Conservation (phyloP, 202 grass and related monocot species). For the Cymbopogon flexuosus region DNA sequence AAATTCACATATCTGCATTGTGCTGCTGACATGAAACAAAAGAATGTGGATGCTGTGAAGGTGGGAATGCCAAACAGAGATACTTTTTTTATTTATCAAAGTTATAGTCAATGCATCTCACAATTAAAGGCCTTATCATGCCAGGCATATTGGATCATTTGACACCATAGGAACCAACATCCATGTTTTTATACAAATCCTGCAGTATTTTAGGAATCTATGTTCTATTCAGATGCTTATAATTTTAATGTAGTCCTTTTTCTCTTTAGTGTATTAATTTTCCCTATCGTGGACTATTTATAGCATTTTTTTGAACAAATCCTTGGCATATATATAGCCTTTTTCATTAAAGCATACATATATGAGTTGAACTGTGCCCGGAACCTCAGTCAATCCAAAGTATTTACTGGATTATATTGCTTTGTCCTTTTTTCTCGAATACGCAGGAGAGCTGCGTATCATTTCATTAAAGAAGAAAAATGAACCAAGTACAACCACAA, state of each 20-base stretch:
- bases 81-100: background rate
- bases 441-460: background rate
- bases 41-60: constrained; percentile 99
- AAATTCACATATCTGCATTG: constrained; percentile 99
- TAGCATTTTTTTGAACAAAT: constrained; percentile 5
- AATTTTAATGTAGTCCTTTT: background rate
- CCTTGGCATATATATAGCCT: background rate
- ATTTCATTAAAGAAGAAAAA: background rate
- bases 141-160: background rate
- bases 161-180: background rate
- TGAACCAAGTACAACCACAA: background rate
- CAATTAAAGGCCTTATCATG: constrained; percentile 5
- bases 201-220: background rate
- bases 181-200: background rate
- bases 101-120: constrained; percentile 3
- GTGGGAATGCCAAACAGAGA: constrained; percentile 30
- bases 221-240: constrained; percentile 2
- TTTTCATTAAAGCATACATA: constrained; percentile 15
- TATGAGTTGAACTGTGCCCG: background rate
- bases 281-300: constrained; percentile 1
- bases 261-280: background rate
- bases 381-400: background rate
- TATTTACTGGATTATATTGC: background rate
- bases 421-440: background rate
- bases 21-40: constrained; percentile 98